Evolutionary conservation across 23 red algal species (phyloP).

Genomic region (Gracilaria caudata): DNA sequence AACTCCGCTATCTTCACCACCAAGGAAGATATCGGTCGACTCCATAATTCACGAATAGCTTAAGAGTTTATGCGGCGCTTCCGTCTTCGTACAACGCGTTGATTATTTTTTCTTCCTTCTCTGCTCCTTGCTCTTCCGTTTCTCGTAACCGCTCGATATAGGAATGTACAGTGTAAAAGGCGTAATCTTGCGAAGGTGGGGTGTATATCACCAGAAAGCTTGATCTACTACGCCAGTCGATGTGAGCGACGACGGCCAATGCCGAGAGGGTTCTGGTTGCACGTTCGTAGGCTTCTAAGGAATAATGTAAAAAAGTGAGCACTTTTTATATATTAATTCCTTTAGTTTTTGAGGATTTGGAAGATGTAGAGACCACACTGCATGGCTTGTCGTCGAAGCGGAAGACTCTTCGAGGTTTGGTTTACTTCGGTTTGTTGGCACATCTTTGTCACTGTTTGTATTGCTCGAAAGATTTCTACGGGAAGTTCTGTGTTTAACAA

Average conservation of each 20-base stretch:
- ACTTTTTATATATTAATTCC: too few species aligned
- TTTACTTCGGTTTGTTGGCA: too few species aligned
- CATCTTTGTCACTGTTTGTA: too few species aligned
- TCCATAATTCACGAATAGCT: constrained; percentile 20
- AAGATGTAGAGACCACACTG: too few species aligned
- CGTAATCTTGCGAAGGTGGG: neutral
- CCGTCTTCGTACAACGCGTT: neutral
- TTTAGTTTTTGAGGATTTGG: too few species aligned
- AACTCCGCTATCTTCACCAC: constrained; percentile 70
- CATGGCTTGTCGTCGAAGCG: too few species aligned
- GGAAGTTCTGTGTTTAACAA: too few species aligned
- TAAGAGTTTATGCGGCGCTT: neutral
- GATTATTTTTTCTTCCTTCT: neutral
- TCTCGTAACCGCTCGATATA: neutral
- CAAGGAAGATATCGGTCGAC: constrained; percentile 79
- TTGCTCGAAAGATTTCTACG: too few species aligned
- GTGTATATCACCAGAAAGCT: neutral
- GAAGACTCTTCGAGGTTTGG: too few species aligned
- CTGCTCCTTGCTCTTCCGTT: neutral
- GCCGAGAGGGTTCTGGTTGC: too few species aligned
- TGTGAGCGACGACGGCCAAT: neutral
- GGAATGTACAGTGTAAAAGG: neutral
- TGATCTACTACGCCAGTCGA: neutral
- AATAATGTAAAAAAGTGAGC: too few species aligned
- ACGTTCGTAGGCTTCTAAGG: too few species aligned